These are phyloP conservation scores for Choanephora cucurbitarum DNA, from an alignment of 371 early-diverging fungal genomes.

Conservation along the genomic window DNA sequence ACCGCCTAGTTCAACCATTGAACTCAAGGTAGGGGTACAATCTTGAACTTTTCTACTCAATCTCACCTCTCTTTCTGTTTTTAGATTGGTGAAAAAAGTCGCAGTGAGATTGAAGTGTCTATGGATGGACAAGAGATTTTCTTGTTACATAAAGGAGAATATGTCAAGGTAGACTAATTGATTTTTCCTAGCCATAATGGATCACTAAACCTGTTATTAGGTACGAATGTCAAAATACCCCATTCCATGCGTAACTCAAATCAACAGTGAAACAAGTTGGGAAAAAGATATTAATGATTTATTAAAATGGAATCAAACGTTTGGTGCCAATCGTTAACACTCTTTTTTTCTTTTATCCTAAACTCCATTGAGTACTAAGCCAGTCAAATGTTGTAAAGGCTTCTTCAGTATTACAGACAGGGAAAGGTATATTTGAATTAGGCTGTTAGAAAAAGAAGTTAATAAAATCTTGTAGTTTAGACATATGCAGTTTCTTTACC, in stretches of 20 bases:
- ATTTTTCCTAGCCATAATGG: too few relatives aligned
- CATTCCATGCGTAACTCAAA: constrained; percentile 73
- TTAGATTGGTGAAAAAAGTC: constrained; percentile 62
- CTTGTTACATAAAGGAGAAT: constrained; percentile 68
- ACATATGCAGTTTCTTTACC: too few relatives aligned
- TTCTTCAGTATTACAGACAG: constrained; percentile 27
- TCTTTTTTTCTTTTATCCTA: constrained; percentile 23
- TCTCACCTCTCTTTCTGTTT: too few relatives aligned
- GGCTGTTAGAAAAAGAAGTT: neutral
- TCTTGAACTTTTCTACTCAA: too few relatives aligned
- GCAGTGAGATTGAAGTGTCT: constrained; percentile 68
- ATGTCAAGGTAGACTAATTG: constrained; percentile 69
- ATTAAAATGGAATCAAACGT: constrained; percentile 82
- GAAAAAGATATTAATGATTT: constrained; percentile 79
- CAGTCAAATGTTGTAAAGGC: constrained; percentile 29
- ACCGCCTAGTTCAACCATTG: constrained; percentile 73
- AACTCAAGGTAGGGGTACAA: constrained; percentile 66
- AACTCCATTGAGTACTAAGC: constrained; percentile 38
- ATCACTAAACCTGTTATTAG: too few relatives aligned
- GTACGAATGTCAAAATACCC: constrained; percentile 77
- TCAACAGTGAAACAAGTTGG: constrained; percentile 71
- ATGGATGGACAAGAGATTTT: constrained; percentile 77
- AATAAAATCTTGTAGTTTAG: neutral
- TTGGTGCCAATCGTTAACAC: constrained; percentile 37
- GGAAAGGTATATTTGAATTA: constrained; percentile 8